Percentiles rank a stretch among this genome's conserved stretches.
Conservation (phyloP, 2,329 filamentous ascomycete species). For the Claviceps capensis region DNA sequence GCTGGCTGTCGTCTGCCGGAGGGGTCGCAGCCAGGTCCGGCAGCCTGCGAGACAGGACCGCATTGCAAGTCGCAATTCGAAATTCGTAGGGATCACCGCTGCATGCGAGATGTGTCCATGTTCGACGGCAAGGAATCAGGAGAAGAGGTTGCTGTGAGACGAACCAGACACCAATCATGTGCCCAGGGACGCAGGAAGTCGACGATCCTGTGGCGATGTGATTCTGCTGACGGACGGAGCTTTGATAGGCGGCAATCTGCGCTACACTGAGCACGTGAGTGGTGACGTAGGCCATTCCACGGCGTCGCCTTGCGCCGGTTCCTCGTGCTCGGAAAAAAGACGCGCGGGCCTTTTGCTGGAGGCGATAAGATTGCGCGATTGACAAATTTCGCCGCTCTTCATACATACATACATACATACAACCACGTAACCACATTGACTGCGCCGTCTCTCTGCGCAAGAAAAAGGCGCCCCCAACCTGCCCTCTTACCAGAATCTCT, state of each 20-base stretch:
- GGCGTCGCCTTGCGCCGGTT: neutral
- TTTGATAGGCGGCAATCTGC: no score
- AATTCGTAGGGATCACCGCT: slow-evolving; percentile 3
- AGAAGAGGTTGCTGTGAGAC: neutral
- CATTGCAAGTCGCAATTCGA: slow-evolving; percentile 25
- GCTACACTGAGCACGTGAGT: neutral
- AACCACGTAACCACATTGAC: neutral
- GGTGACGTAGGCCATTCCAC: slow-evolving; percentile 10
- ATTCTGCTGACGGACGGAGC: neutral
- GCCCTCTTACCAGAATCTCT: neutral
- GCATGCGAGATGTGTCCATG: slow-evolving; percentile 8
- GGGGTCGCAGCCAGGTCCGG: slow-evolving; percentile 29
- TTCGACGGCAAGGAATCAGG: slow-evolving; percentile 1
- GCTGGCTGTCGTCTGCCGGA: slow-evolving; percentile 16
- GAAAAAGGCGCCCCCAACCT: neutral
- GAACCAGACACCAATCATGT: neutral
- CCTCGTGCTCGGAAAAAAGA: neutral
- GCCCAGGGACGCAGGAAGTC: neutral
- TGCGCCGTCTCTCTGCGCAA: neutral
- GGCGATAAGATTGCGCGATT: slow-evolving; percentile 2
- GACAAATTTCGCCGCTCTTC: neutral
- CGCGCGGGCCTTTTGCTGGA: neutral
- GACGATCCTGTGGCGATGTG: neutral
- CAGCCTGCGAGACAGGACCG: slow-evolving; percentile 28
- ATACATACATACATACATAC: no score